Evolutionary conservation across 2,329 filamentous ascomycete species (phyloP), one percentile per base, ranked within the genome.

Genomic region (Emmonsiellopsis sp.): DNA sequence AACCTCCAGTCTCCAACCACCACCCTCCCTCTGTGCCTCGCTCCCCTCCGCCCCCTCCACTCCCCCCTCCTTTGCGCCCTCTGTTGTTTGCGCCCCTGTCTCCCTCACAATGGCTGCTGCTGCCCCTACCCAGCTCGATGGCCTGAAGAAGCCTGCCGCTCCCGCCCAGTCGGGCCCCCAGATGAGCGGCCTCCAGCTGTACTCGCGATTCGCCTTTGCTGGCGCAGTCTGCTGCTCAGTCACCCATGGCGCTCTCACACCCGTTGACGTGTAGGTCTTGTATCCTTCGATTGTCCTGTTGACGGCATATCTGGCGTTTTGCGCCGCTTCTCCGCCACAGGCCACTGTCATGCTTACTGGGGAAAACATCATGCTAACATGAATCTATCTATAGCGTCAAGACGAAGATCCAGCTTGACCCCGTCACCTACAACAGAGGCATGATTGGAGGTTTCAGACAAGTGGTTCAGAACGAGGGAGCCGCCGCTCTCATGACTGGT

Each of bases 161-260:
- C 48, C 55, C 31, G 51, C 55, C 20, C 51, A 55, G 30, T 47
- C 53, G 30, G 52, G 52, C n/a, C 51, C 56, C 20, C 52, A 55
- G 43, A 45, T 57, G 55, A 58, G 52, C 63, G 83, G 84, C 59
- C 47, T 90, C 63, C 78, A 73, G 57, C 88, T 98, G 66, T 97
- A 97, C 85, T 88, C 89, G 67, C 84, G 89, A 76, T 96, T 96
- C 79, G 92, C 93, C 77, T 87, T 98, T 68, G 91, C 93, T 67
- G 93, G 93, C 78, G 93, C 93, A 67, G 79, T 97, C 80, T 96
- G 93, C 85, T 98, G 93, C 78, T 93, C 91, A 66, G 79, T 97
- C 78, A 98, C 93, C 71, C 93, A 98, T 83, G 93, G 92, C 76
- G 87, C 82, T 70, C 85, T 97, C 67, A 98, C 93, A 65, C 93